These are phyloP conservation scores for Pichia phayaonensis DNA, from an alignment of 805 yeast species.

Conservation along the genomic window DNA sequence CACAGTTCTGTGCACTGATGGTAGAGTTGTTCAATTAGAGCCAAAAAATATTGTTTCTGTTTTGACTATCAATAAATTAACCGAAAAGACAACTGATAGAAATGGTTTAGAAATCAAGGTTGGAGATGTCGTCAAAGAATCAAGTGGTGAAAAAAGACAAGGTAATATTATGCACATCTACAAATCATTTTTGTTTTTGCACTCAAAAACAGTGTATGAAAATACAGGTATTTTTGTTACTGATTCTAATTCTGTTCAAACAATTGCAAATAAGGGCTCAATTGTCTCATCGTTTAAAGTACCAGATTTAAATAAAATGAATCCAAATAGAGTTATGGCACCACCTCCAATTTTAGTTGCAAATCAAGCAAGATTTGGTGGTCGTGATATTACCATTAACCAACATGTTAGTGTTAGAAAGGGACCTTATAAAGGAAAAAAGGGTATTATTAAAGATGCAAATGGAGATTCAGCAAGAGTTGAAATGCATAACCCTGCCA, in stretches of 20 bases:
- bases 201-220: slow-evolving; percentile 71
- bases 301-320: slow-evolving; percentile 76
- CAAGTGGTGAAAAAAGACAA: slow-evolving; percentile 74
- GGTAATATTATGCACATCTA: slow-evolving; percentile 85
- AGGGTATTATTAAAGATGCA: slow-evolving; percentile 89
- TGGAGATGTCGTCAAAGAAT: slow-evolving; percentile 90
- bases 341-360: slow-evolving; percentile 61
- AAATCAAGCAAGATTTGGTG: slow-evolving; percentile 49
- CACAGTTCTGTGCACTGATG: slow-evolving; percentile 74
- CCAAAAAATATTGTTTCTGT: slow-evolving; percentile 82
- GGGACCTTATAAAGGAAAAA: slow-evolving; percentile 92
- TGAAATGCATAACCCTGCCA: slow-evolving; percentile 88
- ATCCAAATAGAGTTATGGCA: slow-evolving; percentile 63
- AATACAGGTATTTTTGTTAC: slow-evolving; percentile 89
- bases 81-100: slow-evolving; percentile 79
- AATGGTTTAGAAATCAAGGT: slow-evolving; percentile 77
- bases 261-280: slow-evolving; percentile 76
- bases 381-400: slow-evolving; percentile 75
- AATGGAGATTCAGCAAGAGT: slow-evolving; percentile 88
- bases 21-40: slow-evolving; percentile 59
- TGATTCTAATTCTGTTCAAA: slow-evolving; percentile 65
- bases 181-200: slow-evolving; percentile 70
- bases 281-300: slow-evolving; percentile 45
- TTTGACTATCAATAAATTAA: slow-evolving; percentile 53
- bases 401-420: slow-evolving; percentile 80